Evolutionary conservation across 805 yeast genomes (phyloP), one percentile per base, ranked within the genome.

Genomic region (Sugiyamaella marilandica): DNA sequence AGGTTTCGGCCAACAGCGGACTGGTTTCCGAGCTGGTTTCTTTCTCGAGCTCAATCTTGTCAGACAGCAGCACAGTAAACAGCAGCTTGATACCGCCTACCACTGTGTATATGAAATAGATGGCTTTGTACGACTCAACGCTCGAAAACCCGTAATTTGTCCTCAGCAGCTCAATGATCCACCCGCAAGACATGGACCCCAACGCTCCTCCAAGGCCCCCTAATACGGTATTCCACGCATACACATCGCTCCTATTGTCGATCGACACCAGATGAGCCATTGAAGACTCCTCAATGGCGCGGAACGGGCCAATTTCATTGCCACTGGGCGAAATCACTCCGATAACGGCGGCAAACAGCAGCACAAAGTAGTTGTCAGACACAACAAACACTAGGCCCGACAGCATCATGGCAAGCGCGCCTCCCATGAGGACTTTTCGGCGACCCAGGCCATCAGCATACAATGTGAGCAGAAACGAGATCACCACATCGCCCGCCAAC

Each of bases 271-370:
- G 61, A 14, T 79, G 75, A 0, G 83, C 81, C 35, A 80, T 67
- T 1, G 78, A 63, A 31, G 79, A 70, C 55, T 79, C 83, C 58
- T 80, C 85, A n/a, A 80, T 67, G 8, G 82, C 74, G 54, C 82
- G 67, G 63, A 79, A 80, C 0, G 84, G 81, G 0, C 84, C 83
- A 21, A 78, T 80, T 54, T 80, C 85, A 5, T 76, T 76, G 2
- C 84, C 84, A n/a, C 76, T 69, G 2, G 83, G 82, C 1, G 83
- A 78, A 21, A 80, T 68, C n/a, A 79, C 75, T 2, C 85, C 84
- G 10, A 76, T 41, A 13, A 76, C 63, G 1, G 79, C 72, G 1
- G 74, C 69, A 0, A 66, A 46, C 37, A 73, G 65, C 46, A 80
- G 61, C 1, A 74, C 14, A 36, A 60, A 61, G 49, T 63, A 70